Percentiles rank a stretch among this genome's conserved stretches.
phyloP scores from a whole-genome alignment of 2,329 filamentous ascomycete genomes.

The Ophiostoma ulmi region DNA sequence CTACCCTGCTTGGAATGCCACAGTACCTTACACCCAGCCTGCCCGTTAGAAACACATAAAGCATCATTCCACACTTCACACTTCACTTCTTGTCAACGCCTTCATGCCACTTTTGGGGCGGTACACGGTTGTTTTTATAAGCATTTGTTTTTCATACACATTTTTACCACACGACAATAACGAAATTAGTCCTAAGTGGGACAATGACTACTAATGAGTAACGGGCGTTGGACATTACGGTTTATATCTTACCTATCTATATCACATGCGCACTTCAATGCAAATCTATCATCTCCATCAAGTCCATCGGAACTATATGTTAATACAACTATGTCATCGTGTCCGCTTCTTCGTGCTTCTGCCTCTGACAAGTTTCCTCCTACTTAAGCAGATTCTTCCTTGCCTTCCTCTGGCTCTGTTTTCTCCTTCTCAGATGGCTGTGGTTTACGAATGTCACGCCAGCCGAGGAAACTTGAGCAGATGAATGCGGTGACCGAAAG shows the following conservation, averaged over 20 bases:
- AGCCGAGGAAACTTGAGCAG: not conserved
- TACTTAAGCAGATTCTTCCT: not conserved
- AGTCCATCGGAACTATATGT: not conserved
- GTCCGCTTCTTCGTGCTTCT: not conserved
- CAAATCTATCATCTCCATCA: not conserved
- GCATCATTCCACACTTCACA: not conserved
- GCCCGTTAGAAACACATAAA: not conserved
- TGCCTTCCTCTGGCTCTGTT: not conserved
- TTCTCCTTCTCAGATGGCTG: not conserved
- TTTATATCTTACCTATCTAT: not conserved
- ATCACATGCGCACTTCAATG: not conserved
- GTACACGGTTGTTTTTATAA: not conserved
- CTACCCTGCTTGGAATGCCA: constrained; percentile 43
- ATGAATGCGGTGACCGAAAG: not conserved
- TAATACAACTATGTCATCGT: not conserved
- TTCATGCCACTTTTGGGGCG: not conserved
- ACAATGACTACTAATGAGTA: constrained; percentile 6
- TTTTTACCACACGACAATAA: not conserved
- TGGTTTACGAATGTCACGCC: not conserved
- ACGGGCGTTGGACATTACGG: not conserved
- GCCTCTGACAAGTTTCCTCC: not conserved
- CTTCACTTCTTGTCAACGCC: not conserved
- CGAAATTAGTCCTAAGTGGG: not conserved
- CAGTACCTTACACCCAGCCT: constrained; percentile 25
- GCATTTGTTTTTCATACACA: not conserved